phyloP scores from a whole-genome alignment of 139 green algal genomes.

The Coelastrella sp. region DNA sequence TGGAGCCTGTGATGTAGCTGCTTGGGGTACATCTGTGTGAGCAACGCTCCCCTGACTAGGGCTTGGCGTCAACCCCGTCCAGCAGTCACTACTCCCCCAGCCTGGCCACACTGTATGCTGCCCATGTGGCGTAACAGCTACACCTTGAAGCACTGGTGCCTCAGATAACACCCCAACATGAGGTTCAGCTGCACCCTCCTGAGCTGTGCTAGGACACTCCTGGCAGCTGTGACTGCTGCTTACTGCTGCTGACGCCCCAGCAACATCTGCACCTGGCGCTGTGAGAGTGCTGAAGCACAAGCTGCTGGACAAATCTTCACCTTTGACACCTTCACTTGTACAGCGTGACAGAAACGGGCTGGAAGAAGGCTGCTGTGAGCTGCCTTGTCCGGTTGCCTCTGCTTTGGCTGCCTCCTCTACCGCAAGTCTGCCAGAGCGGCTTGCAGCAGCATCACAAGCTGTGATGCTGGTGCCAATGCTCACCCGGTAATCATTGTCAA shows the following conservation, averaged over 20 bases:
- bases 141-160: neutral
- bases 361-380: too few relatives aligned
- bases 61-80: constrained; percentile 3
- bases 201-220: neutral
- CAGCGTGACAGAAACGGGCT: too few relatives aligned
- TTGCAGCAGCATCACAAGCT: neutral
- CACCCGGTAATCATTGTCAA: constrained; percentile 16
- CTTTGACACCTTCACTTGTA: too few relatives aligned
- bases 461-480: constrained; percentile 39
- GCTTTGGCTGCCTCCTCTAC: neutral
- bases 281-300: neutral
- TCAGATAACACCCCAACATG: neutral
- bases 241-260: neutral
- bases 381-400: neutral
- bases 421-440: neutral
- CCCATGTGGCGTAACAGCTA: constrained; percentile 10
- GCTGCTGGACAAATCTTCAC: neutral
- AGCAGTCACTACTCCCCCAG: neutral
- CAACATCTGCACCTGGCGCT: neutral
- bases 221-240: neutral
- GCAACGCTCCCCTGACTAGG: neutral
- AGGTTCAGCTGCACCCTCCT: neutral
- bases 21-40: too few relatives aligned
- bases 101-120: constrained; percentile 35
- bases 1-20: neutral